Base-by-base conservation (phyloP, 257 asterid species). In the Solanum chiquidenum region DNA sequence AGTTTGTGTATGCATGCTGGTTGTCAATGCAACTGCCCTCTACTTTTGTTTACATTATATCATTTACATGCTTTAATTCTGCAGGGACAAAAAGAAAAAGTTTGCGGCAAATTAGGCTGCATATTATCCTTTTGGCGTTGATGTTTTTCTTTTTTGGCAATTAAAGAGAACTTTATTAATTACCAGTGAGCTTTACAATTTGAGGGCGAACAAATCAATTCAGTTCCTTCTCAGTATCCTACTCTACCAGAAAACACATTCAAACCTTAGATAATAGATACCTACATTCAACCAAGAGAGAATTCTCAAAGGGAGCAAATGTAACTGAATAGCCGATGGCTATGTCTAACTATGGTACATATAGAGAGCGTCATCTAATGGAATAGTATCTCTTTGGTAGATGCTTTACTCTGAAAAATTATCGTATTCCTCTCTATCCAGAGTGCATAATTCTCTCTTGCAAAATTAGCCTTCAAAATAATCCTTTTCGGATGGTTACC, bases 41-140 rank as follows among this genome's bases (percentile, higher is more conserved):
- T 68, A 68, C 74, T 68, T 73, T 34, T 73, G 29, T 34, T 34
- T 72, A 33, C 11, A 46, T 72, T 72, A 12, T 72, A 20, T 72
- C 80, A 33, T 18, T 72, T 0, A 34, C 80, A 33, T 72, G 34
- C 11, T 72, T 34, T 33, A 72, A 72, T 84, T 84, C 52, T 27
- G 90, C 93, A 97, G 99, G 94, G 98, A 97, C 90, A 95, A 92
- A 86, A 95, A 31, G 96, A 97, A 97, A 91, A 94, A 95, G 77
- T 85, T 91, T 89, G 98, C 99, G 38, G 90, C 96, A 80, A 95
- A 93, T 82, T 74, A 88, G 66, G 96, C 99, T 58, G 23, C 62
- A 16, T 52, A 16, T 52, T 16, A 52, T 52, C 62, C 62, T 16
- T 52, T 49, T 49, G 60, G 21, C 21, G 3, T 49, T 49, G 60